Evolutionary conservation across 805 yeast genomes (phyloP).

Genomic region (Wickerhamiella hasegawae): DNA sequence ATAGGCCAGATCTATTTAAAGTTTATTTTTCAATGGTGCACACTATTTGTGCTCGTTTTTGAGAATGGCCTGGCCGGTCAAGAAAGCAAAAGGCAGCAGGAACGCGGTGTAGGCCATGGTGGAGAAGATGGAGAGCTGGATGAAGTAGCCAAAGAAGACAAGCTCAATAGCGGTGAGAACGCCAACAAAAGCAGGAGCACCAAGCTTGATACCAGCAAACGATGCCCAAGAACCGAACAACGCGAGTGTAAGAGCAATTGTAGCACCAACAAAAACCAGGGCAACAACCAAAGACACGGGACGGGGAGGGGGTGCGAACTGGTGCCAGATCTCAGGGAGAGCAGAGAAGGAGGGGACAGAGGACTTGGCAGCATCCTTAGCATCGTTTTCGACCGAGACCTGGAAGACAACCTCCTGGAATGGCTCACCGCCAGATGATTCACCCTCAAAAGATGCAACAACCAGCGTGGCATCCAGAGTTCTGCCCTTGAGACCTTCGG

Average conservation of each 20-base stretch:
- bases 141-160: constrained; percentile 40
- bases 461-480: constrained; percentile 15
- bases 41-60: too few species aligned
- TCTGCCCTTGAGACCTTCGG: constrained; percentile 17
- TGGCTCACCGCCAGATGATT: constrained; percentile 9
- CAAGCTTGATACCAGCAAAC: constrained; percentile 24
- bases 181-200: constrained; percentile 30
- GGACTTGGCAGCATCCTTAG: neutral
- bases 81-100: constrained; percentile 37
- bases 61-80: constrained; percentile 36
- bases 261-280: constrained; percentile 30
- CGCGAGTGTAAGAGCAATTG: constrained; percentile 27
- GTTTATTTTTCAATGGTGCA: too few species aligned
- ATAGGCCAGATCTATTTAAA: neutral
- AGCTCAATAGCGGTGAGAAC: constrained; percentile 36
- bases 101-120: constrained; percentile 34
- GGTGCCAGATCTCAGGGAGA: constrained; percentile 47
- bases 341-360: constrained; percentile 20
- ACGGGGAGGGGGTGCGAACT: constrained; percentile 37
- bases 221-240: constrained; percentile 24
- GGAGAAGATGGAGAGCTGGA: constrained; percentile 43
- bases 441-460: constrained; percentile 18
- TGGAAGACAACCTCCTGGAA: constrained; percentile 2
- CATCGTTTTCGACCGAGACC: neutral
- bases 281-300: constrained; percentile 40